A percentile compares a stretch with the other conserved stretches of the same genome.
Evolutionary conservation across 1,284 basidiomycete genomes (phyloP).

Genomic region (Rhizoctonia solani): DNA sequence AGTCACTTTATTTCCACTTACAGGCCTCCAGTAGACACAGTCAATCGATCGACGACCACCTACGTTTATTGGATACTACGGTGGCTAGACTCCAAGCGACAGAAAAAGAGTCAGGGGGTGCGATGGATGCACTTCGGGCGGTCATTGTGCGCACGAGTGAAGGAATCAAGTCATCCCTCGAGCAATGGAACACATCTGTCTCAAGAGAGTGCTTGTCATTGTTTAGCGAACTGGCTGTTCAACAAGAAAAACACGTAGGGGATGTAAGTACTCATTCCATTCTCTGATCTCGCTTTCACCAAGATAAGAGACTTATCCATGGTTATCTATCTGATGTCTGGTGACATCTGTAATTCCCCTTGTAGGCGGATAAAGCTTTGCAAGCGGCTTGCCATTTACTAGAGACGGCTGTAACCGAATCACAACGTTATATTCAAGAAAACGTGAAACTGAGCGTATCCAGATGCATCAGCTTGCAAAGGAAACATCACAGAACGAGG

Average conservation of each 20-base stretch:
- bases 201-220: constrained; percentile 55
- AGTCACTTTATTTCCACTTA: constrained; percentile 31
- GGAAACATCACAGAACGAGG: constrained; percentile 53
- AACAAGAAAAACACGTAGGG: constrained; percentile 43
- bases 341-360: background rate
- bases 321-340: constrained; percentile 8
- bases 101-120: constrained; percentile 59
- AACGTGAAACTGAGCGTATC: constrained; percentile 42
- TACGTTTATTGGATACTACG: constrained; percentile 60
- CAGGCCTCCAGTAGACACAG: constrained; percentile 57
- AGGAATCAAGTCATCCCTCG: constrained; percentile 57
- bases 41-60: constrained; percentile 62
- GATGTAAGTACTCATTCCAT: constrained; percentile 45
- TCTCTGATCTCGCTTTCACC: too few relatives aligned
- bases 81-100: constrained; percentile 62
- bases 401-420: constrained; percentile 42
- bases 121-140: constrained; percentile 54
- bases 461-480: constrained; percentile 34
- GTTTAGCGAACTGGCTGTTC: constrained; percentile 52
- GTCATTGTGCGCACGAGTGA: constrained; percentile 59
- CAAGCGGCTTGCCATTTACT: constrained; percentile 50
- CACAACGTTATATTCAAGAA: constrained; percentile 44
- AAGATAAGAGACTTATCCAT: too few relatives aligned
- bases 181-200: constrained; percentile 58
- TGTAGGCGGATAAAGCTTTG: constrained; percentile 58